Percentiles rank a stretch among this genome's conserved stretches.
These are phyloP conservation scores for Lentinula boryana DNA, from an alignment of 768 basidiomycete genomes.

Conservation along the genomic window DNA sequence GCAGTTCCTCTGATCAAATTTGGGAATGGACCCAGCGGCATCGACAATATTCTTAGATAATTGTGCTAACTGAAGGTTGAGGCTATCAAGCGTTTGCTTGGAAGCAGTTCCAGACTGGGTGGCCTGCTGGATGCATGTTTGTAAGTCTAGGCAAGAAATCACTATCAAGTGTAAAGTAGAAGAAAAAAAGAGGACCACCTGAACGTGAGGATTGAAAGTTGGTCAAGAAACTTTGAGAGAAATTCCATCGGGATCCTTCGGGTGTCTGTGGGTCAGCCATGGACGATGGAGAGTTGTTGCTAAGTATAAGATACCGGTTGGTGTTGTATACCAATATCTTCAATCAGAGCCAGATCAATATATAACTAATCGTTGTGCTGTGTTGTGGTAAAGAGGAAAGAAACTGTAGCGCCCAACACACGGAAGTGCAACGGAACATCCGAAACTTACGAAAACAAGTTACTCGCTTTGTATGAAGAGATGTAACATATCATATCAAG, in stretches of 20 bases:
- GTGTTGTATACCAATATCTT: too few species aligned
- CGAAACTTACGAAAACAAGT: too few species aligned
- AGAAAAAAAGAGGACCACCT: constrained; percentile 11
- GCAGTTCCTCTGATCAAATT: constrained; percentile 70
- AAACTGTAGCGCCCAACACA: too few species aligned
- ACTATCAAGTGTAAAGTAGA: neutral
- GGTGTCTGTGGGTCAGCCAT: neutral
- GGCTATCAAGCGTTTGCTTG: constrained; percentile 30
- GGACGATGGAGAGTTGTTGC: neutral
- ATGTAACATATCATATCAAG: too few species aligned
- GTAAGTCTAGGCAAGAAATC: constrained; percentile 7
- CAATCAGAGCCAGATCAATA: too few species aligned
- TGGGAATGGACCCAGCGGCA: constrained; percentile 58
- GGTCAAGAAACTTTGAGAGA: constrained; percentile 44
- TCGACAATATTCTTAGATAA: constrained; percentile 58
- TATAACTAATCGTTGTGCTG: too few species aligned
- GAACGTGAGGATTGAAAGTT: constrained; percentile 44
- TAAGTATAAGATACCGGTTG: too few species aligned
- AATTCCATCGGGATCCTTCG: constrained; percentile 24
- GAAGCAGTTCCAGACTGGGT: constrained; percentile 19
- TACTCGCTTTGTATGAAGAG: too few species aligned
- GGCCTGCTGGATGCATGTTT: constrained; percentile 37
- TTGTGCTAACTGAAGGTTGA: constrained; percentile 48
- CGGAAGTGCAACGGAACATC: too few species aligned
- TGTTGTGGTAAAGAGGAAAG: too few species aligned